These are phyloP conservation scores for Melanomma pulvis-pyrius DNA, from an alignment of 495 filamentous ascomycete genomes.

Conservation along the genomic window DNA sequence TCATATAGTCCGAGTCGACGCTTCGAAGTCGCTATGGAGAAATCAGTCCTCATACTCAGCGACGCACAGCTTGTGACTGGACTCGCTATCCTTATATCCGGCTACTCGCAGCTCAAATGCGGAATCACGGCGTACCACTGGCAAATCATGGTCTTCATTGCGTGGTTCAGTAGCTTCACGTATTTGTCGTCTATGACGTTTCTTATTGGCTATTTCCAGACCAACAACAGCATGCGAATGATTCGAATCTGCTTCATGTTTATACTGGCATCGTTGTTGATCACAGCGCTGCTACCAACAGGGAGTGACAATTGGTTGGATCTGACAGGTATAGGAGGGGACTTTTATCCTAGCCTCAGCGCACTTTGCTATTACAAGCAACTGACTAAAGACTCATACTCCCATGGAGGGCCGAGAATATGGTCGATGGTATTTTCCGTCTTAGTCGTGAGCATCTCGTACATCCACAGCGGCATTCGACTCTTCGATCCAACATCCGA, in stretches of 20 bases:
- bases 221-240: no score
- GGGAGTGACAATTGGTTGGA: conserved; percentile 30
- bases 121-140: no score
- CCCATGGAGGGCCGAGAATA: conserved; percentile 20
- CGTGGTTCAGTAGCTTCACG: no score
- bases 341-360: conserved; percentile 20
- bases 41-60: conserved; percentile 26
- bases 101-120: no score
- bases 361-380: conserved; percentile 29
- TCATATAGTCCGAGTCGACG: conserved; percentile 16
- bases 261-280: no score
- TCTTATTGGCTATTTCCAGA: no score
- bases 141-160: no score
- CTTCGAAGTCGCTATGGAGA: conserved; percentile 28
- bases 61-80: no score
- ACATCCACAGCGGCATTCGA: conserved; percentile 21
- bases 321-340: conserved; percentile 9
- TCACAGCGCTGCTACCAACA: no score
- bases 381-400: conserved; percentile 1
- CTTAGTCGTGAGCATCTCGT: conserved; percentile 18
- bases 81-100: no score
- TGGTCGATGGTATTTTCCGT: conserved; percentile 31
- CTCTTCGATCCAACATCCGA: conserved; percentile 28
- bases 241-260: no score
- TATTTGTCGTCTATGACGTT: no score